phyloP scores from a whole-genome alignment of 305 asterid genomes.

The Vinca major region DNA sequence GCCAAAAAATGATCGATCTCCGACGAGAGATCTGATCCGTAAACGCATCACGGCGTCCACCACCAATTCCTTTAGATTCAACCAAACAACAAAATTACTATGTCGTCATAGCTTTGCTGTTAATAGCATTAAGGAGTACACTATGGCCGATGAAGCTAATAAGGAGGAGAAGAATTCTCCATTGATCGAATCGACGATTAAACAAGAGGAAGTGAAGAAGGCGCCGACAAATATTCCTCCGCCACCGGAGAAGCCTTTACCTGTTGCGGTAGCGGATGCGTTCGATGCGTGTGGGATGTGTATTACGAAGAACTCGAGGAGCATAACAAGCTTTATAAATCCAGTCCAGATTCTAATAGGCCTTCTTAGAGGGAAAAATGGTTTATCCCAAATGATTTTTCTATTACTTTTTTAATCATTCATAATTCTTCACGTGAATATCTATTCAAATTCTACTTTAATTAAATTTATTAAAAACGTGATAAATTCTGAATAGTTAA shows the following conservation, averaged over 20 bases:
- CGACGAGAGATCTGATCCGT: background rate
- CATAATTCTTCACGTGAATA: no score
- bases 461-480: no score
- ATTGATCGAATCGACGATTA: background rate
- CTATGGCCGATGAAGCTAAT: constrained; percentile 13
- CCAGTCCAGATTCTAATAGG: background rate
- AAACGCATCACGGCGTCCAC: background rate
- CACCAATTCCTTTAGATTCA: background rate
- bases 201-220: constrained; percentile 17
- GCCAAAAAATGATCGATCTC: background rate
- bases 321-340: constrained; percentile 38
- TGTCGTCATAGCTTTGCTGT: background rate
- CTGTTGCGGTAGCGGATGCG: constrained; percentile 87
- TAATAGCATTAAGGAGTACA: background rate
- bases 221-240: constrained; percentile 28
- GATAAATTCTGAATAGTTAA: no score
- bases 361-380: background rate
- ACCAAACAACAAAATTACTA: background rate
- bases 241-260: constrained; percentile 74
- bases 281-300: constrained; percentile 72
- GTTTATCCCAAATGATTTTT: no score
- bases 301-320: constrained; percentile 73
- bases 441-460: no score
- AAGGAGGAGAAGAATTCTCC: background rate
- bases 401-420: no score